Evolutionary conservation across 1,284 basidiomycete species (phyloP), one percentile per base, ranked within the genome.

Genomic region (Neonothopanus nambi): DNA sequence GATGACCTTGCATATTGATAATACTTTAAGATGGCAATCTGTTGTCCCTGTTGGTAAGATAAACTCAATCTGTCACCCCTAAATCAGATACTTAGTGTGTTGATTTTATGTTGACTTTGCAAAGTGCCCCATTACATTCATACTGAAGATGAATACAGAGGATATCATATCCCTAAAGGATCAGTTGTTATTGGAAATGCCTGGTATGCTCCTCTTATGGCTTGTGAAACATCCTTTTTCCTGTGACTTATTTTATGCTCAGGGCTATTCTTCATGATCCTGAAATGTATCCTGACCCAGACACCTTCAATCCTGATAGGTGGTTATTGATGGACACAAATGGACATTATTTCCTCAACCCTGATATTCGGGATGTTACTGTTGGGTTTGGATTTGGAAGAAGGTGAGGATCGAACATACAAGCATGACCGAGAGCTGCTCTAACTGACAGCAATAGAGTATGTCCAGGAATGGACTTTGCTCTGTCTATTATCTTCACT

Each of bases 261-360:
- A n/a, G n/a, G n/a, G n/a, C n/a, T 26, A 4, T 18, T 28, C 5
- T 30, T 48, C 21, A 3, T 48, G 37, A 60, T 43, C 54, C 59
- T 2, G 48, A 54, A 2, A 24, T 66, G 12, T 65, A 63, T 48
- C 49, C 56, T 13, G 63, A 65, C 12, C 65, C 69, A 0, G 47
- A 60, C 12, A 54, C 56, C 0, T 70, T 70, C 57, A 56, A 58
- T 18, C 69, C 69, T 2, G 68, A 70, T 24, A 57, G 66, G 23
- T 67, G 66, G 66, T 59, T 66, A 2, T 21, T 24, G 38, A 38
- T 18, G 15, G 23, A 40, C 15, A 48, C 24, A 15, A 37, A 17
- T 5, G 23, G 40, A 28, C 13, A 38, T n/a, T 49, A 26, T 26
- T 39, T 26, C n/a, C 18, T 51, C 3, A n/a, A n/a, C 12, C 41